phyloP scores from a whole-genome alignment of 305 asterid species.

The Stenogyne calaminthoides region DNA sequence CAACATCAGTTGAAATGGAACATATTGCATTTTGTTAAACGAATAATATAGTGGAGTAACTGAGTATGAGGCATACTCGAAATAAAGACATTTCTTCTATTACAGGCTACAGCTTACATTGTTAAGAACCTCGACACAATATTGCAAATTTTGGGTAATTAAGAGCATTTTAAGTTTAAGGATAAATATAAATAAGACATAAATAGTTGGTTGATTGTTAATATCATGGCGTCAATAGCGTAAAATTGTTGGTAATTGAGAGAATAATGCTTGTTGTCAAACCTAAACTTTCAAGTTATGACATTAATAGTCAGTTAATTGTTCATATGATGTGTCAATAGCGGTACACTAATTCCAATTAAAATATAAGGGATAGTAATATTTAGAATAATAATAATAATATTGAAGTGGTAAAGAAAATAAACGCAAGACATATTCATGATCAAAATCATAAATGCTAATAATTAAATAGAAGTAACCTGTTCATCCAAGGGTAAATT shows the following conservation, averaged over 20 bases:
- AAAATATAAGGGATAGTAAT: not conserved
- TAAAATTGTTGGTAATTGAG: no score
- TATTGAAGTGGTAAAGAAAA: not conserved
- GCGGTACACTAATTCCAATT: not conserved
- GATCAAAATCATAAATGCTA: not conserved
- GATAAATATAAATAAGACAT: not conserved
- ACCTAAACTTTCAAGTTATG: no score
- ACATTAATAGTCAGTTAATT: not conserved
- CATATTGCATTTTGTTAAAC: not conserved
- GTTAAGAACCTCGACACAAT: not conserved
- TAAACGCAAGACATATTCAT: not conserved
- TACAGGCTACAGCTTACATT: not conserved
- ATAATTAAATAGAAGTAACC: conserved; percentile 39
- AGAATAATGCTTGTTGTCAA: no score
- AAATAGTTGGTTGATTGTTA: no score
- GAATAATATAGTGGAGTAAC: not conserved
- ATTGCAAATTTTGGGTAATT: not conserved
- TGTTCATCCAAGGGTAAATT: conserved; percentile 72
- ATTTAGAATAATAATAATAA: not conserved
- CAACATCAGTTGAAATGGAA: not conserved
- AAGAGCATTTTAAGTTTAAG: not conserved
- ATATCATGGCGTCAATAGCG: no score
- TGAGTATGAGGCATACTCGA: not conserved
- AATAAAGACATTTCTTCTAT: not conserved
- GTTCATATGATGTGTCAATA: not conserved